Conservation (phyloP, 495 filamentous ascomycete genomes). For the Sphaerosporella brunnea region DNA sequence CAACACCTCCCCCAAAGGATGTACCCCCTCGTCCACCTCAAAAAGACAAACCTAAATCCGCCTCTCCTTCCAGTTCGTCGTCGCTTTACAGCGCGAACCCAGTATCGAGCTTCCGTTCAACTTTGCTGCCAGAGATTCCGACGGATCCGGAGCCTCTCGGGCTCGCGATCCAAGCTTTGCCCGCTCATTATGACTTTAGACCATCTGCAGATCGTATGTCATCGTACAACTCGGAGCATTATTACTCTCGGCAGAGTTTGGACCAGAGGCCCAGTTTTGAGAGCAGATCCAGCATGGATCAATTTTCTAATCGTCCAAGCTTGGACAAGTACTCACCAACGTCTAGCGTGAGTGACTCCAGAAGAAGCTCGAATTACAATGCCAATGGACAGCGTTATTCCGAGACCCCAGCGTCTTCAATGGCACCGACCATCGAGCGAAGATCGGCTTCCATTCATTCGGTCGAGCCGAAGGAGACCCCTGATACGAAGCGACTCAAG, state of each 20-base stretch:
- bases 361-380: constrained; percentile 16
- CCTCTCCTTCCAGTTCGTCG: constrained; percentile 19
- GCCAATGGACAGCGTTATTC: constrained; percentile 21
- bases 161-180: constrained; percentile 19
- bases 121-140: constrained; percentile 24
- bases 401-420: constrained; percentile 19
- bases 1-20: constrained; percentile 25
- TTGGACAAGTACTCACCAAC: constrained; percentile 22
- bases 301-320: constrained; percentile 15
- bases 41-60: constrained; percentile 12
- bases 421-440: constrained; percentile 12
- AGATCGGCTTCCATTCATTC: constrained; percentile 23
- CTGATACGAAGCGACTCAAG: constrained; percentile 21
- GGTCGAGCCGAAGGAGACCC: constrained; percentile 17
- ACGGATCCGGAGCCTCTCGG: constrained; percentile 24
- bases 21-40: constrained; percentile 19
- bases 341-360: constrained; percentile 23
- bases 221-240: constrained; percentile 6
- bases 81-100: constrained; percentile 4
- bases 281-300: constrained; percentile 13
- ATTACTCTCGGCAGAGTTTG: constrained; percentile 2
- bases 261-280: constrained; percentile 15
- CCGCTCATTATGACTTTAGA: constrained; percentile 10
- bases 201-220: background rate
- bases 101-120: constrained; percentile 16